These are phyloP conservation scores for Suillus subluteus DNA, from an alignment of 768 basidiomycete genomes.

Conservation along the genomic window DNA sequence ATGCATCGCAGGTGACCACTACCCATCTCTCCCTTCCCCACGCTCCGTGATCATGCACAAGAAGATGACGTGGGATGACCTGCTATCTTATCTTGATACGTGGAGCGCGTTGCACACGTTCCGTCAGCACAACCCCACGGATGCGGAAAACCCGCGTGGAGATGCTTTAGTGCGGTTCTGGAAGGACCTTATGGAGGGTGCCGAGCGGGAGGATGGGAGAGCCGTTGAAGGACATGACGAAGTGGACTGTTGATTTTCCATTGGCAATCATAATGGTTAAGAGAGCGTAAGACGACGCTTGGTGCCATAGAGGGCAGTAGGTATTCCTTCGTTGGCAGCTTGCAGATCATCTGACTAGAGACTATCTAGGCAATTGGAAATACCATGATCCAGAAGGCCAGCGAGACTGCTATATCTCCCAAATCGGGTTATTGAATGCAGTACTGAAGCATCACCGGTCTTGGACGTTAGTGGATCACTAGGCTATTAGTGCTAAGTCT, in stretches of 20 bases:
- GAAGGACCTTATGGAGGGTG: conserved; percentile 51
- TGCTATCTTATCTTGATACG: conserved; percentile 71
- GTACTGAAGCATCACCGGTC: background rate
- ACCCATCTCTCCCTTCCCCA: conserved; percentile 39
- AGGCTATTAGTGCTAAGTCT: background rate
- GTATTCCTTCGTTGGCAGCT: background rate
- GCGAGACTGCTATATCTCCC: background rate
- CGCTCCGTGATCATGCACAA: conserved; percentile 55
- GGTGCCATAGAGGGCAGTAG: background rate
- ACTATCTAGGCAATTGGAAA: background rate
- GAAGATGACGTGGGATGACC: conserved; percentile 63
- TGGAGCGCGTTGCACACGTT: conserved; percentile 73
- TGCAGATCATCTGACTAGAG: background rate
- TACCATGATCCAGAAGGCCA: background rate
- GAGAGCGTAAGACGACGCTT: background rate
- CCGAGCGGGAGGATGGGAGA: conserved; percentile 27
- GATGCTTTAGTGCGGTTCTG: conserved; percentile 70
- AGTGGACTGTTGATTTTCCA: conserved; percentile 47
- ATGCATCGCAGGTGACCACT: conserved; percentile 41
- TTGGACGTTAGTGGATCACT: background rate
- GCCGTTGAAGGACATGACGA: conserved; percentile 27
- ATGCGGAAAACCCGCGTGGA: conserved; percentile 50
- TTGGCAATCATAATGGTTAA: conserved; percentile 32
- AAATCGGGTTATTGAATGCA: background rate
- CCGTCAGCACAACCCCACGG: conserved; percentile 63